phyloP scores from a whole-genome alignment of 495 filamentous ascomycete genomes.

The Penicillium mononematosum region DNA sequence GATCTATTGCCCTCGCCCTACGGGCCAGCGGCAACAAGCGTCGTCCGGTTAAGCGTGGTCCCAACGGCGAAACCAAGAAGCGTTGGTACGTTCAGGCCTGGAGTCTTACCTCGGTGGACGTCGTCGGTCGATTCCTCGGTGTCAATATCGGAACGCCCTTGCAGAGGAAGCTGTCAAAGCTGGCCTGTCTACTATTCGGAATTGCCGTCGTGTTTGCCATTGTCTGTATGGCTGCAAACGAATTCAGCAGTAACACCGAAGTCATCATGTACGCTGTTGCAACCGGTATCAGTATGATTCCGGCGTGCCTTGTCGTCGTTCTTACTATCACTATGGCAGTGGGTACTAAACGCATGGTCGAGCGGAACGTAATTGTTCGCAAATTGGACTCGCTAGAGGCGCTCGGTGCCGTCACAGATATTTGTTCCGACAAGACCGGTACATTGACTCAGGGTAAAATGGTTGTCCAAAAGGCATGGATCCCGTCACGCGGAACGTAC shows the following conservation, averaged over 20 bases:
- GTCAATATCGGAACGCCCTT: conserved; percentile 61
- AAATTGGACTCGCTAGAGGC: conserved; percentile 71
- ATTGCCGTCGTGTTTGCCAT: conserved; percentile 59
- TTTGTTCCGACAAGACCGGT: conserved; percentile 86
- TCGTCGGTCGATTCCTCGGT: conserved; percentile 63
- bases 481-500: conserved; percentile 57
- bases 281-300: conserved; percentile 58
- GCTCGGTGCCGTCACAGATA: conserved; percentile 81
- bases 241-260: conserved; percentile 50
- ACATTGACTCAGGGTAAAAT: conserved; percentile 86
- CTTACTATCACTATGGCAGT: conserved; percentile 65
- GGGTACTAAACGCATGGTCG: conserved; percentile 63
- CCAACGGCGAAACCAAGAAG: conserved; percentile 47
- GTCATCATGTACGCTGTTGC: conserved; percentile 63
- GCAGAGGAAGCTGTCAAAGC: conserved; percentile 59
- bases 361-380: conserved; percentile 62
- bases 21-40: conserved; percentile 34
- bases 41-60: conserved; percentile 47
- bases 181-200: conserved; percentile 60
- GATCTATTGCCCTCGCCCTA: conserved; percentile 58
- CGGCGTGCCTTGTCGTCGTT: conserved; percentile 62
- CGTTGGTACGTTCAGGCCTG: conserved; percentile 61
- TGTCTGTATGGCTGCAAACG: conserved; percentile 55
- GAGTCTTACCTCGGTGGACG: conserved; percentile 54
- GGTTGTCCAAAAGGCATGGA: conserved; percentile 69